Base-by-base conservation (phyloP, 2,329 filamentous ascomycete species). In the Hymenotorrendiella dingleyae region DNA sequence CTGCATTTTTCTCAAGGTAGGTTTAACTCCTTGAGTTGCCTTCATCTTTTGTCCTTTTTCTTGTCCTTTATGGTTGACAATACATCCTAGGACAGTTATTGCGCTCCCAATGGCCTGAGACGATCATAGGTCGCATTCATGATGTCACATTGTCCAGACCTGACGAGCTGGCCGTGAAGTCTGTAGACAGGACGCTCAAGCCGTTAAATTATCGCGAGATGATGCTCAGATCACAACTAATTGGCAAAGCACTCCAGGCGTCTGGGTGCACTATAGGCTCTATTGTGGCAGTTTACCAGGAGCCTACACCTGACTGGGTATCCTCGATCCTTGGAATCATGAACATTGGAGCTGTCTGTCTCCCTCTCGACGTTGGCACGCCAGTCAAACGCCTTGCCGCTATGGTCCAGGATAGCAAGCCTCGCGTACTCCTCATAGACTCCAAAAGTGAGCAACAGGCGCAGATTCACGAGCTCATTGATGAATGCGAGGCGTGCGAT, bases 191-290 rank as follows among this genome's bases (percentile, higher is more conserved):
- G 36, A 64, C 7, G 48, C 51, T 16, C 2, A n/a, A n/a, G n/a
- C n/a, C n/a, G n/a, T n/a, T n/a, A n/a, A 67, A 64, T 0, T 70
- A 70, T 42, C 10, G 16, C 3, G 43, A 61, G 5, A 53, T 71
- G 53, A 46, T 40, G 4, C 12, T 46, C 7, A 60, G 61, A 2
- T 55, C 64, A 8, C 40, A 66, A 10, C 40, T 46, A 5, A 67
- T 72, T 32, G 57, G 62, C n/a, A 46, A 45, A 6, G 47, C 54
- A 1, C 46, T 71, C 3, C 4, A 43, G 4, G 43, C 14, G 1
- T 36, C 32, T 1, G 54, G 49, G 2, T 43, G 54, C 6, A 39
- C 40, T 2, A 4, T n/a, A 1, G 61, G 56, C 0, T 53, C 54
- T 6, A 39, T 43, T 0, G 61, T 75, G 2, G 63, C 52, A 1